phyloP scores from a whole-genome alignment of 345 rosid species.

The Citrus reticulata region DNA sequence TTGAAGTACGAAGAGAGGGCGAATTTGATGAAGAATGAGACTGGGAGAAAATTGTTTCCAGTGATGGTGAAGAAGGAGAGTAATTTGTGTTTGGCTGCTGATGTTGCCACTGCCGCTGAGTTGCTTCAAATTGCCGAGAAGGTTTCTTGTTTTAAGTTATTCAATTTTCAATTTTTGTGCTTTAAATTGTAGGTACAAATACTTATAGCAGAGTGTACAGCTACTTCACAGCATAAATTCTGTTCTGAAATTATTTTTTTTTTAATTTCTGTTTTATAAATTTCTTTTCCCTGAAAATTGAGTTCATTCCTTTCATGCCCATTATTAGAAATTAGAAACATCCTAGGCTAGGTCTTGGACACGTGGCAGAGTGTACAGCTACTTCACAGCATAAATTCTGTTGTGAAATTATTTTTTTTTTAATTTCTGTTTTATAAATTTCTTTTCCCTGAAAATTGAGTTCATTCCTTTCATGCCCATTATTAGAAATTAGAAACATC shows the following conservation, averaged over 20 bases:
- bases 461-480: too few species aligned
- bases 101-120: slow-evolving; percentile 86
- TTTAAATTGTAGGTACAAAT: background rate
- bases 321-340: background rate
- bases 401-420: too few species aligned
- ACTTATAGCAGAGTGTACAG: background rate
- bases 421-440: too few species aligned
- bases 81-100: slow-evolving; percentile 93
- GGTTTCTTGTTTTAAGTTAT: slow-evolving; percentile 23
- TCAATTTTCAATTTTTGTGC: background rate
- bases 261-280: too few species aligned
- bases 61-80: slow-evolving; percentile 84
- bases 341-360: background rate
- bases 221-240: background rate
- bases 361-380: background rate
- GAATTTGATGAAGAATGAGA: slow-evolving; percentile 61
- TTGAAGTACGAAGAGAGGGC: slow-evolving; percentile 65
- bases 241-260: too few species aligned
- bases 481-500: background rate
- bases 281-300: too few species aligned
- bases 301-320: too few species aligned
- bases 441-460: too few species aligned
- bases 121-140: slow-evolving; percentile 87
- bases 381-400: background rate
- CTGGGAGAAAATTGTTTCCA: slow-evolving; percentile 75